A percentile compares a stretch with the other conserved stretches of the same genome.
Conservation (phyloP, 306 rosid species). For the Luffa aegyptiaca region DNA sequence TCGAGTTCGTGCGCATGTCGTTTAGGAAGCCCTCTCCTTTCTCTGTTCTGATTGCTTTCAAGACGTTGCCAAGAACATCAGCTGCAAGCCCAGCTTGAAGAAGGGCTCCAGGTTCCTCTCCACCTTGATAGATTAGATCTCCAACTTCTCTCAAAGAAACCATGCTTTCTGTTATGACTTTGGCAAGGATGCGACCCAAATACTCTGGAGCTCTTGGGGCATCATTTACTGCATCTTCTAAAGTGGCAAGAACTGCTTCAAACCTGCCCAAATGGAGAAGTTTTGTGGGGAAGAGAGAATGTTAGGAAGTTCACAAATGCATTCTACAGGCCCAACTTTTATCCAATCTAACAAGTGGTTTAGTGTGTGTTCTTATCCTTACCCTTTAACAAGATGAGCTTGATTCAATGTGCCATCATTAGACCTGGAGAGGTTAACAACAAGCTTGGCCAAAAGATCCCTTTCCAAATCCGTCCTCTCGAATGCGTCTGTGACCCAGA, state of each 20-base stretch:
- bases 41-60: conserved; percentile 49
- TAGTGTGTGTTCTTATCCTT: conserved; percentile 2
- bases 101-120: conserved; percentile 67
- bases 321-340: neutral
- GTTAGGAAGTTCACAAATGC: neutral
- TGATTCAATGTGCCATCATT: conserved; percentile 42
- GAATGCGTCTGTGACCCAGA: conserved; percentile 79
- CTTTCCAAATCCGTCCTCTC: conserved; percentile 73
- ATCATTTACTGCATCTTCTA: conserved; percentile 82
- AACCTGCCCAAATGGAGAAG: conserved; percentile 32
- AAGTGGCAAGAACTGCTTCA: conserved; percentile 39
- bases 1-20: conserved; percentile 32
- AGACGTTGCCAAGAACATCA: conserved; percentile 57
- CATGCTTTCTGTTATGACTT: conserved; percentile 38
- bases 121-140: conserved; percentile 43
- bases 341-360: neutral
- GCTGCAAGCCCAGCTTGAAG: conserved; percentile 57
- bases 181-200: conserved; percentile 53
- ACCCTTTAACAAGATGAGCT: conserved; percentile 70
- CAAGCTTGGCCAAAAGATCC: conserved; percentile 57
- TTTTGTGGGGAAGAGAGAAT: neutral
- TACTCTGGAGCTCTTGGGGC: conserved; percentile 86
- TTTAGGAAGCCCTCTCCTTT: conserved; percentile 49
- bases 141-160: conserved; percentile 55
- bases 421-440: conserved; percentile 49